Evolutionary conservation across 2,329 filamentous ascomycete species (phyloP), one percentile per base, ranked within the genome.

Genomic region (Xylariaceae sp.): DNA sequence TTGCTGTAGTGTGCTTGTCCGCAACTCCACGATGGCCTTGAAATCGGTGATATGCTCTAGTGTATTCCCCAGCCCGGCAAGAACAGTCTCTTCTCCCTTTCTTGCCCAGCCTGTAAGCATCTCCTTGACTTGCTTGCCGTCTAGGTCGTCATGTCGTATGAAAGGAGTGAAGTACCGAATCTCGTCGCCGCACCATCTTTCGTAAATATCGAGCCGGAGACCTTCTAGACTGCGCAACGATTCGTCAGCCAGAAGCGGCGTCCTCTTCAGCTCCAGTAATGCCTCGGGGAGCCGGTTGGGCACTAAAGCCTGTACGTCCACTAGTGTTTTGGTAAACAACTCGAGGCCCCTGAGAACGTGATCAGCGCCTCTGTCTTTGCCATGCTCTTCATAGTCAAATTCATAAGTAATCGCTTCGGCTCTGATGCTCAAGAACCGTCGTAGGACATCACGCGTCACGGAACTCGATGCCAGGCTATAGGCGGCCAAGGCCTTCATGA

Each of bases 101-200:
- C 69, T 69, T 0, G 79, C 78, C 84, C 85, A 89, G 18, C 57
- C 59, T 15, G 70, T 71, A 11, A 87, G 69, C 60, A 77, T 77
- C 2, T 77, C 73, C 29, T 73, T 70, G 1, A 77, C 76, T 44
- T 79, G 73, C 16, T 68, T 63, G 14, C 73, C 76, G 16, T 80
- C 74, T 4, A 86, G 61, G 49, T 92, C 85, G 49, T 89, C 86
- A 52, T 94, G 81, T 19, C 85, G 80, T 24, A 94, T 85, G 66
- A 88, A 95, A 0, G 89, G 89, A 1, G 81, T 90, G 57, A 94
- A 96, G 48, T 83, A 84, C 32, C 77, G 78, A 29, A 95, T 85
- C 44, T 94, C 87, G 6, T 88, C 80, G 13, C 84, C 75, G 46
- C 92, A 85, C 85, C 88, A 94, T 14, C 74, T 73, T 47, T 82